phyloP scores from a whole-genome alignment of 106 monocot genomes.

The Gastrodia elata region DNA sequence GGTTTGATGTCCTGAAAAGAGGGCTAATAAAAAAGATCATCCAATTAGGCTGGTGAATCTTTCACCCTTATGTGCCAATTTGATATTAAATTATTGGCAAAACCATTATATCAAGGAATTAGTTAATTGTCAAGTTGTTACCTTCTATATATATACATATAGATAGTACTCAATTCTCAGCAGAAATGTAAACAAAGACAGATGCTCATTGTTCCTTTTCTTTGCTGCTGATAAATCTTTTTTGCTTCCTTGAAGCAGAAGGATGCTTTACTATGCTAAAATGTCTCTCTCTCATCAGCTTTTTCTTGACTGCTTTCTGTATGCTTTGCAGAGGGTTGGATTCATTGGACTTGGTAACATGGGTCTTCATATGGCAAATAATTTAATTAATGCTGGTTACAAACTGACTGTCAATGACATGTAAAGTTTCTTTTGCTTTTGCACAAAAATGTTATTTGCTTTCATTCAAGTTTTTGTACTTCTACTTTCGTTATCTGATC shows the following conservation, averaged over 20 bases:
- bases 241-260: conserved; percentile 2
- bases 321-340: conserved; percentile 55
- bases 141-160: no score
- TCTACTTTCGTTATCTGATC: conserved; percentile 4
- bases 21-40: no score
- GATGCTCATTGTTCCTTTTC: no score
- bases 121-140: no score
- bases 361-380: conserved; percentile 88
- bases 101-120: no score
- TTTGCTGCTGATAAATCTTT: no score
- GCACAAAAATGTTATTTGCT: background rate
- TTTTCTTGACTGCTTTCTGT: conserved; percentile 2
- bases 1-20: no score
- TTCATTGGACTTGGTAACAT: conserved; percentile 95
- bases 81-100: no score
- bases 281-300: background rate
- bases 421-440: conserved; percentile 26
- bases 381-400: conserved; percentile 67
- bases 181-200: no score
- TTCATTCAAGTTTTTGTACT: background rate
- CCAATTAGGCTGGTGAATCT: no score
- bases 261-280: background rate
- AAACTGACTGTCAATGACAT: conserved; percentile 79
- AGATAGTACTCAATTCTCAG: no score
- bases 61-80: no score